Conservation (phyloP, 345 rosid genomes). For the Passiflora organensis region DNA sequence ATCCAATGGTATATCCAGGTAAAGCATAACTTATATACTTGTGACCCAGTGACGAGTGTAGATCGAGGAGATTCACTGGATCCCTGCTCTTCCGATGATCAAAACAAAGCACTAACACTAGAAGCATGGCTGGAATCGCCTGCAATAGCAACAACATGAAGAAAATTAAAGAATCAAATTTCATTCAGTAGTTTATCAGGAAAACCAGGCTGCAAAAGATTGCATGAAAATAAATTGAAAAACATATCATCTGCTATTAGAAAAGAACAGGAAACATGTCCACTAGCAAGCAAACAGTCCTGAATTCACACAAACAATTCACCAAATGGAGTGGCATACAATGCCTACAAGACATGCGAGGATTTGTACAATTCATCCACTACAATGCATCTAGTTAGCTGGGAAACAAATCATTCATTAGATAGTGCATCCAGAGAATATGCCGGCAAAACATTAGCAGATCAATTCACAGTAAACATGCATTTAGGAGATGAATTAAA, state of each 20-base stretch:
- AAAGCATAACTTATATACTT: constrained; percentile 89
- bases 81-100: constrained; percentile 85
- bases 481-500: not conserved
- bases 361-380: too few relatives aligned
- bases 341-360: not conserved
- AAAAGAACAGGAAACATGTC: not conserved
- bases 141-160: constrained; percentile 26
- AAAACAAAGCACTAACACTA: constrained; percentile 80
- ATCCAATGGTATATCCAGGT: constrained; percentile 83
- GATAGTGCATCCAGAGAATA: too few relatives aligned
- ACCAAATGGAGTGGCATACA: not conserved
- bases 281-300: not conserved
- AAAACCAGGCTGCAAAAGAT: not conserved
- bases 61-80: constrained; percentile 54
- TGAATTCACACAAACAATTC: not conserved
- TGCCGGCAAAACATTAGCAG: not conserved
- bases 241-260: too few relatives aligned
- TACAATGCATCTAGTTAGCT: not conserved
- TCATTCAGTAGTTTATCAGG: not conserved
- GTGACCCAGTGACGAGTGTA: constrained; percentile 67
- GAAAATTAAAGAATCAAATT: not conserved
- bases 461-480: not conserved
- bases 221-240: not conserved
- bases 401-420: not conserved
- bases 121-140: constrained; percentile 97